Evolutionary conservation across 768 basidiomycete genomes (phyloP).

Genomic region (Tephrocybe sp.): DNA sequence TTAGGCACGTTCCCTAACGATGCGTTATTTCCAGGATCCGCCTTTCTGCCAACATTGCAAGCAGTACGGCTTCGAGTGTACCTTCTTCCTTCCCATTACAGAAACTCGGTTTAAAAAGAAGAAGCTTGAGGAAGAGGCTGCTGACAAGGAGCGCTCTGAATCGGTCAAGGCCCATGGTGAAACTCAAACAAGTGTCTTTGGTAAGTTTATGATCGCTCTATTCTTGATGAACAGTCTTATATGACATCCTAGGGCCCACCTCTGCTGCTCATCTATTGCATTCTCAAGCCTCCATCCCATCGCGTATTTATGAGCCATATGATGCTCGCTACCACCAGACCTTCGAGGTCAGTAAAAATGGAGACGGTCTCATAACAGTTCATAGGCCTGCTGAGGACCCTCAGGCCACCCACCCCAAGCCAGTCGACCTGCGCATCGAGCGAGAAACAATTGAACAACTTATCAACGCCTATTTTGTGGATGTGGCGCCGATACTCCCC

Average conservation of each 20-base stretch:
- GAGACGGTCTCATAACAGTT: slow-evolving; percentile 87
- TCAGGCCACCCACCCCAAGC: slow-evolving; percentile 52
- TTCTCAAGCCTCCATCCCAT: slow-evolving; percentile 83
- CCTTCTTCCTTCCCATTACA: slow-evolving; percentile 96
- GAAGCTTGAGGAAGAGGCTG: slow-evolving; percentile 69
- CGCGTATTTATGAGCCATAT: slow-evolving; percentile 82
- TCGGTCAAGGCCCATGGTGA: slow-evolving; percentile 39
- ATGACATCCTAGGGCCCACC: slow-evolving; percentile 72
- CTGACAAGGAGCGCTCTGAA: slow-evolving; percentile 38
- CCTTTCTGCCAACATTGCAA: slow-evolving; percentile 93
- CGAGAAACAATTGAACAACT: slow-evolving; percentile 76
- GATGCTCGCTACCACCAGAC: slow-evolving; percentile 86
- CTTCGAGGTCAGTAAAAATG: slow-evolving; percentile 80
- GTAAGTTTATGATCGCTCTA: slow-evolving; percentile 34
- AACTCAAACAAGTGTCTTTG: slow-evolving; percentile 51
- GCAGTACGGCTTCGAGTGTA: slow-evolving; percentile 91
- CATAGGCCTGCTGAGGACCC: slow-evolving; percentile 59
- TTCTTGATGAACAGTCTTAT: slow-evolving; percentile 36
- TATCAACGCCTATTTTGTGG: slow-evolving; percentile 87
- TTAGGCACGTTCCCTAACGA: not conserved
- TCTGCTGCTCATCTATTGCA: slow-evolving; percentile 85
- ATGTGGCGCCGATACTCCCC: slow-evolving; percentile 87
- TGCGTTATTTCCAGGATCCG: slow-evolving; percentile 44
- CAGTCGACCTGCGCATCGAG: slow-evolving; percentile 71
- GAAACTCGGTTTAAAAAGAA: slow-evolving; percentile 99